A percentile compares a stretch with the other conserved stretches of the same genome.
phyloP scores from a whole-genome alignment of 2,329 filamentous ascomycete species.

The Verticillium nubilum region DNA sequence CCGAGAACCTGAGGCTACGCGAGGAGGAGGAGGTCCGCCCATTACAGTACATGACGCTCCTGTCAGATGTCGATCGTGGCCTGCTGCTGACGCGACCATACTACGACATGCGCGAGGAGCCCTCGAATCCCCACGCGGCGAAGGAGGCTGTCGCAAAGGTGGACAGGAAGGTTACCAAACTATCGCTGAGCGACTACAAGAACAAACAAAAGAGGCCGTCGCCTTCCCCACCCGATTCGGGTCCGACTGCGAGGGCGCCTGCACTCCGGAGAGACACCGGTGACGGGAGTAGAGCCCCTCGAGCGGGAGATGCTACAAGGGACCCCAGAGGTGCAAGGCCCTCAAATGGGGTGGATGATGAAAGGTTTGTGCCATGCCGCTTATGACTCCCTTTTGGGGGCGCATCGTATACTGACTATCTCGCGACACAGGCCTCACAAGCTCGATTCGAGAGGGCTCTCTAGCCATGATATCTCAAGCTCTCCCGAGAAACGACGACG shows the following conservation, averaged over 20 bases:
- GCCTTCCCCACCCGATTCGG: constrained; percentile 11
- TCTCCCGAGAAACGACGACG: constrained; percentile 43
- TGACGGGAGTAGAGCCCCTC: background rate
- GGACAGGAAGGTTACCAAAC: constrained; percentile 46
- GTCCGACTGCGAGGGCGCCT: constrained; percentile 2
- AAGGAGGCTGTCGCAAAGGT: constrained; percentile 33
- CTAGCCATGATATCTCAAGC: background rate
- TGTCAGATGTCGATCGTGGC: constrained; percentile 51
- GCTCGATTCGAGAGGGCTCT: background rate
- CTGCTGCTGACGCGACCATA: constrained; percentile 50
- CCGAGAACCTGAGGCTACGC: constrained; percentile 31
- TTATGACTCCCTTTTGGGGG: background rate
- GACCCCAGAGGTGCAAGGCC: constrained; percentile 24
- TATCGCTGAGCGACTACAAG: constrained; percentile 55
- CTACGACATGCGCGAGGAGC: constrained; percentile 52
- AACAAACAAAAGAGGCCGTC: constrained; percentile 40
- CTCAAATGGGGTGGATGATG: constrained; percentile 21
- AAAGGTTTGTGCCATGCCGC: constrained; percentile 17
- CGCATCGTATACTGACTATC: background rate
- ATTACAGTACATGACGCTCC: constrained; percentile 52
- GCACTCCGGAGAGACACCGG: background rate
- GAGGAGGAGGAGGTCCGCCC: constrained; percentile 45
- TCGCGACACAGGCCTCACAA: constrained; percentile 3
- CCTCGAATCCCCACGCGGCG: constrained; percentile 32
- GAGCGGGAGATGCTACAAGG: constrained; percentile 10